Percentiles rank a stretch among this genome's conserved stretches.
Evolutionary conservation across 495 filamentous ascomycete species (phyloP).

Genomic region (Hyphodiscus hymeniophilus): DNA sequence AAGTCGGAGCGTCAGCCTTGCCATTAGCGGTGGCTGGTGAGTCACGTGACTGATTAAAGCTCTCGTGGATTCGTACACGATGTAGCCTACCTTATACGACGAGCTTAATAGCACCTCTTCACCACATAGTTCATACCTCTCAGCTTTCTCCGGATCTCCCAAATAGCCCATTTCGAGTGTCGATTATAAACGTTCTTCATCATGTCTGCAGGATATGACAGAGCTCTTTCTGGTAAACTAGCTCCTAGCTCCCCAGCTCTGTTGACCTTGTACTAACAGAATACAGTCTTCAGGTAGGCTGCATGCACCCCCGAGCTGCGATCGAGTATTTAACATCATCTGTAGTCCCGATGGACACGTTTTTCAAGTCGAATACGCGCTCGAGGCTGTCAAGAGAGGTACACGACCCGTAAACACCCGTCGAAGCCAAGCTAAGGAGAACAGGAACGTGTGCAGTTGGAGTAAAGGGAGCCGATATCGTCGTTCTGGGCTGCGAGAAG

Average conservation of each 20-base stretch:
- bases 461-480: conserved; percentile 90
- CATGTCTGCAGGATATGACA: conserved; percentile 87
- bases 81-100: conserved; percentile 18
- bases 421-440: conserved; percentile 5
- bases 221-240: conserved; percentile 82
- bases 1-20: conserved; percentile 11
- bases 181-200: conserved; percentile 5
- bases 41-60: neutral
- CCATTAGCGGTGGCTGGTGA: neutral
- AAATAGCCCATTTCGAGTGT: neutral
- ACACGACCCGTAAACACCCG: conserved; percentile 13
- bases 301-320: too few species aligned
- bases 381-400: conserved; percentile 98
- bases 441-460: conserved; percentile 94
- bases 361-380: conserved; percentile 98
- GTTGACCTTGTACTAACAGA: conserved; percentile 30
- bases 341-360: conserved; percentile 95
- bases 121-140: conserved; percentile 2
- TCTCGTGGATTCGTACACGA: conserved; percentile 19
- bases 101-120: conserved; percentile 13
- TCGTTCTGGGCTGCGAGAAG: conserved; percentile 97
- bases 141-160: neutral
- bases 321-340: conserved; percentile 32
- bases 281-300: conserved; percentile 58
- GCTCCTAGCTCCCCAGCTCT: conserved; percentile 1